Conservation (phyloP, 1,284 basidiomycete species). For the Tilletia caries region DNA sequence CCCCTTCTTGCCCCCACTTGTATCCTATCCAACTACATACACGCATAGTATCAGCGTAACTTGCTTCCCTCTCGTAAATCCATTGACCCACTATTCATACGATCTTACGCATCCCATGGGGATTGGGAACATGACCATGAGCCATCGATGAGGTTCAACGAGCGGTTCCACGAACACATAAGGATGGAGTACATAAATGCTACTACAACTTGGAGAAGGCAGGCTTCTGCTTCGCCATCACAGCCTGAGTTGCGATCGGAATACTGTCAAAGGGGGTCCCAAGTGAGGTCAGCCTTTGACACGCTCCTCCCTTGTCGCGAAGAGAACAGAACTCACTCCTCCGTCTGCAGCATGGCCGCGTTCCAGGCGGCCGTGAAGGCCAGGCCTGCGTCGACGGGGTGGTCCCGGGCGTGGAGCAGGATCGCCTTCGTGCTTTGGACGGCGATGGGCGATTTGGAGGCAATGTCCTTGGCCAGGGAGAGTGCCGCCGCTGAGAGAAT, state of each 20-base stretch:
- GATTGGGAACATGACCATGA: no score
- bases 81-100: no score
- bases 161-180: no score
- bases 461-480: slow-evolving; percentile 67
- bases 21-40: no score
- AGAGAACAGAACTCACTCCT: slow-evolving; percentile 55
- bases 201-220: slow-evolving; percentile 48
- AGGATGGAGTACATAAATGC: no score
- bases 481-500: slow-evolving; percentile 61
- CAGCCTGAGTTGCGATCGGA: slow-evolving; percentile 55
- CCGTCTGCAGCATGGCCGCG: slow-evolving; percentile 66
- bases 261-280: slow-evolving; percentile 26
- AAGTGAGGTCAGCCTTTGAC: neutral
- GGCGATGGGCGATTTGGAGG: slow-evolving; percentile 76
- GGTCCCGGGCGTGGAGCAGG: slow-evolving; percentile 70
- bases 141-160: no score
- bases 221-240: slow-evolving; percentile 55
- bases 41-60: no score
- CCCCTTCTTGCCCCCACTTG: no score
- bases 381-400: slow-evolving; percentile 72
- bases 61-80: no score
- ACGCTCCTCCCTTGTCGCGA: neutral
- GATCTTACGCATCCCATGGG: no score
- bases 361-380: slow-evolving; percentile 79
- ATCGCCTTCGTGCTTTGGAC: slow-evolving; percentile 77